Evolutionary conservation across 371 early-diverging fungal genomes (phyloP), one percentile per base, ranked within the genome.

Genomic region (Mortierella sp.): DNA sequence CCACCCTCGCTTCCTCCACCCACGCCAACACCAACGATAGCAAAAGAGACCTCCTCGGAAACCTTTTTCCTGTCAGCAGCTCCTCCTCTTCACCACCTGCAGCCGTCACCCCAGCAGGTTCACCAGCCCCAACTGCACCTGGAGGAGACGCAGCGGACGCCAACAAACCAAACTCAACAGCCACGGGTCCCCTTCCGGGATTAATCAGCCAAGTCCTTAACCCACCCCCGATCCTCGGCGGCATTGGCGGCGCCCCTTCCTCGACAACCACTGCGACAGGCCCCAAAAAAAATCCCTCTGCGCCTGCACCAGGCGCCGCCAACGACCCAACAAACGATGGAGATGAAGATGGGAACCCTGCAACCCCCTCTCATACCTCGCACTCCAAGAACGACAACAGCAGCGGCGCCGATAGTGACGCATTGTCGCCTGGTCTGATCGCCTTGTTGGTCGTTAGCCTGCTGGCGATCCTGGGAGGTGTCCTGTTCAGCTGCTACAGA

Each of bases 1-100:
- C 4, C 50, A 76, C 69, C 37, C 26, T 70, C 8, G n/a, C 71
- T 4, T 51, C 51, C 5, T 59, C 69, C 31, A 67, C 44, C n/a
- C 54, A 54, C 53, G 44, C 74, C 28, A 37, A 31, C 13, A 19
- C 72, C 14, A 24, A 21, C 19, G 31, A 51, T 55, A n/a, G 72
- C 31, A 82, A 75, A 64, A 79, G 83, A 26, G 80, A 83, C 43
- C 57, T 83, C 5, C 40, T 83, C 67, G 77, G 77, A n/a, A 61
- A 34, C 57, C 46, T 83, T 24, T 3, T 81, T 24, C 72, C 80
- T 19, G n/a, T 53, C 21, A 55, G 46, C 46, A 16, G 50, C 11
- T 40, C 28, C 28, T 5, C 48, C 14, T 31, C 81, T 9, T 24
- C 69, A 28, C n/a, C 81, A 10, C 19, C 73, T 26, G 55, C 73